Evolutionary conservation across 2,329 filamentous ascomycete species (phyloP), one percentile per base, ranked within the genome.

Genomic region (Fusarium penzigii): DNA sequence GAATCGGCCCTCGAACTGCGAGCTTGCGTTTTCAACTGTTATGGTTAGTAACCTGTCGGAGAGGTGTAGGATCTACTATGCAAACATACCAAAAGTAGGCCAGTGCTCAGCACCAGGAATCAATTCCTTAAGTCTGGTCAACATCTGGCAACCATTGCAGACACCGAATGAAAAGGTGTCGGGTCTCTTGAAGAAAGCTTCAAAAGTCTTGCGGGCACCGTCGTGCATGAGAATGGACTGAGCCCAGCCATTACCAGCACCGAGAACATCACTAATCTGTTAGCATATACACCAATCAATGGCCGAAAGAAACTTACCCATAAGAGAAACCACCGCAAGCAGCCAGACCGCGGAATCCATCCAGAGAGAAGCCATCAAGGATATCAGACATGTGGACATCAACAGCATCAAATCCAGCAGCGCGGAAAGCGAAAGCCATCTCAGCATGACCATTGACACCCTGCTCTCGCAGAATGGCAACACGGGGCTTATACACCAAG

Each of bases 321-420:
- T 96, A 97, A 14, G 90, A 96, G 82, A 99, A 97, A 45, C 94
- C 94, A 68, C 94, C 94, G 60, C 92, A 96, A n/a, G 92, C 92
- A 36, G 93, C 94, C 43, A 97, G 81, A 61, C 94, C 94, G 32
- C 87, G 86, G 70, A 97, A 97, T 57, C 86, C 87, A 39, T 86
- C 81, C 9, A 99, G 85, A 0, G 90, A 92, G 56, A 90, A 85
- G 14, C 89, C 88, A 11, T 84, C 85, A 20, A 90, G 85, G 50
- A 97, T 86, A 65, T 97, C 93, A 4, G 89, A 94, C 94, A 99
- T 97, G 79, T 97, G 93, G 2, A 97, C 88, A 67, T 99, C 93
- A 43, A 97, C 84, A 13, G 92, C 85, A 45, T 92, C 87, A 75
- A 97, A 97, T 38, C 93, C 93, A 41, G 94, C 93, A 36, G 86